Base-by-base conservation (phyloP, 345 rosid species). In the Melastoma malabathricum region DNA sequence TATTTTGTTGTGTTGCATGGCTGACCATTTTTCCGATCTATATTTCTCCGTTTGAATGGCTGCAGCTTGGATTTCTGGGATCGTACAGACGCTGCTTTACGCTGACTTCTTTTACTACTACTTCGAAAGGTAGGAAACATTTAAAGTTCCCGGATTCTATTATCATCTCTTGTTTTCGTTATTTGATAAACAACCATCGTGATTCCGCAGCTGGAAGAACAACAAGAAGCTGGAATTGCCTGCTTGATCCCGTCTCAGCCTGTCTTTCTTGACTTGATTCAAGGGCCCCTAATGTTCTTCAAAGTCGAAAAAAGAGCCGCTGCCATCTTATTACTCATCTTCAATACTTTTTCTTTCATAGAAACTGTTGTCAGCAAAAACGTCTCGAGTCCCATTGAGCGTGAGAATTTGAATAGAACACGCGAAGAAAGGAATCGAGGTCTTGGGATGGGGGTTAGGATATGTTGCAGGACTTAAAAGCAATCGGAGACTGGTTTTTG, bases 81-180 rank as follows among this genome's bases (percentile, higher is more conserved):
- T 74, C 47, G 76, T 83, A 12, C 96, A 86, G 51, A 80, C 94
- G 49, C 31, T 75, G 68, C 68, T 86, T 16, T 86, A 83, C 49
- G 92, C 81, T 0, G 94, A 89, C 62, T 86, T 86, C 74, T 90
- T 83, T 70, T 86, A 83, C 47, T 86, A 83, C 23, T 83, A 86
- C 56, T 76, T 83, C 63, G 64, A 75, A 25, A 86, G 96, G 98
- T 82, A 61, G 9, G 16, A 8, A 9, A 17, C 20, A 6, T 15
- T 12, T 8, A n/a, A 13, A 13, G 13, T 13, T 16, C 15, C 17
- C 18, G 3, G 1, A 39, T 12, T 46, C 10, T 13, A 16, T 0
- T 3, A 13, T 15, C 10, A n/a, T 23, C 13, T 29, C 44, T 1
- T 22, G 25, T 22, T 22, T 2, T 22, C 25, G 10, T 18, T 44